Base-by-base conservation (phyloP, 331 rosid species). In the Pyrus hybrid region DNA sequence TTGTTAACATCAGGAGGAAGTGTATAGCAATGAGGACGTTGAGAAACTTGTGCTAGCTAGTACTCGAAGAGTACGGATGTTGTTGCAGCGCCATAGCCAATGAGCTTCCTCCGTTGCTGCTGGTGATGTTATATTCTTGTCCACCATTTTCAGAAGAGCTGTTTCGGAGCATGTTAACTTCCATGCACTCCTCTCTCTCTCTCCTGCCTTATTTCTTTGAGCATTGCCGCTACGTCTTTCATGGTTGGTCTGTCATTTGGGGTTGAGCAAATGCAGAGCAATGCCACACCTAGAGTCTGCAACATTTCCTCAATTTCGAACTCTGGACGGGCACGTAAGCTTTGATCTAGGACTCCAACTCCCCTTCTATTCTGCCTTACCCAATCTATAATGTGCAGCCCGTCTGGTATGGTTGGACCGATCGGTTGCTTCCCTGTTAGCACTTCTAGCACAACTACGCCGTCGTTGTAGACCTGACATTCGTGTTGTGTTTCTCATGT, bases 361-460 rank as follows among this genome's bases (percentile, higher is more conserved):
- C 82, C 70, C 0, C 88, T 85, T 84, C 91, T 83, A 60, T 76
- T 87, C 51, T 84, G 87, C 66, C 91, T 83, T 1, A 91, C 90
- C 98, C 98, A 93, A 18, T 93, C 97, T 3, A 89, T 91, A 63
- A 93, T 89, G 80, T 93, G 98, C 29, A 89, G 91, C 23, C 98
- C 98, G 16, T 89, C 97, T 17, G 86, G 88, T 56, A 93, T 88
- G 54, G 97, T 87, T 21, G 93, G 95, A 77, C 89, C 98, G 16
- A 86, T 89, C 12, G 98, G 93, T 67, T 83, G 94, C 76, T 91
- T 93, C 13, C 98, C 97, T 16, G 93, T 93, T 57, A 93, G 83
- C 25, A 91, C 87, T 82, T 93, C 98, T 41, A 91, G 29, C 23
- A 86, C 88, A 10, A 93, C 98, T 6, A 91, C 90, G 3, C 98